These are phyloP conservation scores for Fusarium torreyae DNA, from an alignment of 2,329 filamentous ascomycete species.

Conservation along the genomic window DNA sequence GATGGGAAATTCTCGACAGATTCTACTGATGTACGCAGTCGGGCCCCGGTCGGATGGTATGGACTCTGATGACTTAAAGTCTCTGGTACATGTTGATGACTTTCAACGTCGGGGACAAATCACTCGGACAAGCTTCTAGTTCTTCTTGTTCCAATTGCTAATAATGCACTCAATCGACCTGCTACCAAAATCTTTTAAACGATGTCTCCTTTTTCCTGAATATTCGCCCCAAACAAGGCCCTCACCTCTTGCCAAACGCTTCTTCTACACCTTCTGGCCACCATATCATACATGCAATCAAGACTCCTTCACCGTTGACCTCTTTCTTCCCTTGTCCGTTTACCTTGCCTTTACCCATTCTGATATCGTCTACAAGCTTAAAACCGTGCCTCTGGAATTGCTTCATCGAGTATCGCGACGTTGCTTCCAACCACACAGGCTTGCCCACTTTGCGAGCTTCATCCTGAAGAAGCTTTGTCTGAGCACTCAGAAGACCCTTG, in stretches of 20 bases:
- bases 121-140: too few species aligned
- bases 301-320: slow-evolving; percentile 21
- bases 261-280: slow-evolving; percentile 19
- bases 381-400: slow-evolving; percentile 24
- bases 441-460: slow-evolving; percentile 16
- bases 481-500: slow-evolving; percentile 12
- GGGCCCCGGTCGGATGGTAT: too few species aligned
- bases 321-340: slow-evolving; percentile 19
- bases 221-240: too few species aligned
- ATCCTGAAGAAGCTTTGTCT: slow-evolving; percentile 7
- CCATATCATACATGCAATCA: slow-evolving; percentile 31
- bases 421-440: slow-evolving; percentile 27
- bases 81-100: too few species aligned
- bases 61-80: too few species aligned
- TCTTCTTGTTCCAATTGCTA: too few species aligned
- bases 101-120: too few species aligned
- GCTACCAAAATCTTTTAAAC: too few species aligned
- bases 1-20: too few species aligned
- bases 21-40: too few species aligned
- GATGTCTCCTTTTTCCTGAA: too few species aligned
- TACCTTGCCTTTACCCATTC: slow-evolving; percentile 20
- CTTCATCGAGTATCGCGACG: slow-evolving; percentile 22
- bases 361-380: slow-evolving; percentile 25
- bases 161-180: too few species aligned
- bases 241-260: background rate